Evolutionary conservation across 306 rosid genomes (phyloP), one percentile per base, ranked within the genome.

Genomic region (Vigna unguiculata): DNA sequence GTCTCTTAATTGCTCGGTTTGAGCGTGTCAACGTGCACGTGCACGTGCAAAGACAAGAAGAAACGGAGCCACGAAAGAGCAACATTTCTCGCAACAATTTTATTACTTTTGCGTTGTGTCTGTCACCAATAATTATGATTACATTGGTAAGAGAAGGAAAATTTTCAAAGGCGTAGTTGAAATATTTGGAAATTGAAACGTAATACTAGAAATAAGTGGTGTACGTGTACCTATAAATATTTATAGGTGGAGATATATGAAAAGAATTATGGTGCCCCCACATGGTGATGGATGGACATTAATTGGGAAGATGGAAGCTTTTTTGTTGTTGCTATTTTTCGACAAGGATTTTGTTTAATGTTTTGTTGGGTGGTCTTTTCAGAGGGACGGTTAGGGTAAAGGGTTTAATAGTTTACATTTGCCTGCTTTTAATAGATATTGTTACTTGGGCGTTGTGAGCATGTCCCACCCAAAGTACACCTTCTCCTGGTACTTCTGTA

Each of bases 41-140:
- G 67, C 88, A 79, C 80, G 86, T 79, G 84, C 75, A 78, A 75
- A 81, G 74, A 69, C 73, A 53, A 49, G 32, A 55, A 41, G 20
- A 32, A 64, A 64, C 32, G n/a, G 54, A 62, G 54, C 19, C 52
- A 8, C 19, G 15, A 21, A 16, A 38, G 63, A 51, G 12, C 55
- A 66, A 57, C 49, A 45, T 30, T 24, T 60, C 54, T 69, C 63
- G 69, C 78, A 62, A 69, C 55, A 51, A 1, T 51, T 51, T n/a
- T n/a, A n/a, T 17, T 19, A 52, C 57, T 69, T 21, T 36, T 59
- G 52, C 19, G 3, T 25, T 24, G 34, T 59, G 25, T 47, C 67
- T 46, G 58, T 40, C 14, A 52, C 36, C 46, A 68, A 51, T 19
- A 60, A 15, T 58, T 28, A 51, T 40, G 68, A 75, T 28, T 34